phyloP scores from a whole-genome alignment of 179 eudicot species.

The Gypsophila paniculata region DNA sequence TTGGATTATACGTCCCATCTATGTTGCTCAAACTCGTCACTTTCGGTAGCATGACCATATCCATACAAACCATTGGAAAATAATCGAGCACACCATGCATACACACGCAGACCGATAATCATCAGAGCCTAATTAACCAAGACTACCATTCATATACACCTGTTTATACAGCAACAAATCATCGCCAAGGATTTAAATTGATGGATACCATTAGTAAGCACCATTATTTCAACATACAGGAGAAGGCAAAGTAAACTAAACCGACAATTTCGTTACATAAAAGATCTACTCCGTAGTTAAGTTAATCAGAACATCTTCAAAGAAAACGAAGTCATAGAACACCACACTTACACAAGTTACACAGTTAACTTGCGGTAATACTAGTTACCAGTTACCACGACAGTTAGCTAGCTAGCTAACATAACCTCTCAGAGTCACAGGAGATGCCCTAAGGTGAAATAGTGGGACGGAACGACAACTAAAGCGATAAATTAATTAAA shows the following conservation, averaged over 20 bases:
- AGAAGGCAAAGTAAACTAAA: neutral
- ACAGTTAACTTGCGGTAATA: neutral
- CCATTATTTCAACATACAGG: neutral
- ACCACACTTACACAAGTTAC: constrained; percentile 27
- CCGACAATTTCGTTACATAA: neutral
- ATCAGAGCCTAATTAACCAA: neutral
- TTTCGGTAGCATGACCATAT: too few relatives aligned
- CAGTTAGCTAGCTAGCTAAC: constrained; percentile 31
- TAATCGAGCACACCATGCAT: too few relatives aligned
- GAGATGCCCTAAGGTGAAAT: constrained; percentile 7
- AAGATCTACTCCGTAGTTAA: neutral
- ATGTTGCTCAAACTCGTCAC: too few relatives aligned
- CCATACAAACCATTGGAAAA: too few relatives aligned
- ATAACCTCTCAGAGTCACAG: constrained; percentile 1
- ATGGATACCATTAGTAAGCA: neutral
- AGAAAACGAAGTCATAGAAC: constrained; percentile 9
- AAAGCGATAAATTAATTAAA: constrained; percentile 27
- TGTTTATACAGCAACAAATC: too few relatives aligned
- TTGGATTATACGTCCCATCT: too few relatives aligned
- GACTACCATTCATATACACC: too few relatives aligned
- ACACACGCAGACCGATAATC: too few relatives aligned
- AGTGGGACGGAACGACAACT: constrained; percentile 10
- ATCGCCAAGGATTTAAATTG: neutral
- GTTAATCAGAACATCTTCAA: neutral
- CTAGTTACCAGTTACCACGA: constrained; percentile 11